These are phyloP conservation scores for Curvularia sp. DNA, from an alignment of 2,329 filamentous ascomycete species.

Conservation along the genomic window DNA sequence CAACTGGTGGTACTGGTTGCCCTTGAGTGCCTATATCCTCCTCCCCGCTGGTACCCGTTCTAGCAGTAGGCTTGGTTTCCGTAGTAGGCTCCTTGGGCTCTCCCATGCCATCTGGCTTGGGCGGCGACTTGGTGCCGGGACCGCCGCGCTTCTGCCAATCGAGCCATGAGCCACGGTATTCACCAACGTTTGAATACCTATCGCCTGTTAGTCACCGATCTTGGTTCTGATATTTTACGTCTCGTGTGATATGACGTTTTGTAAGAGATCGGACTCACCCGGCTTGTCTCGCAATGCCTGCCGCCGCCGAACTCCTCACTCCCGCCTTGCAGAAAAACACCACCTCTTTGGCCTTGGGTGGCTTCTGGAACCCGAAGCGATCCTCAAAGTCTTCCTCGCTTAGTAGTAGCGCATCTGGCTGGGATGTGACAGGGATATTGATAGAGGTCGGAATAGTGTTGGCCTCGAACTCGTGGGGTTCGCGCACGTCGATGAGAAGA, in stretches of 20 bases:
- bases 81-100: slow-evolving; percentile 25
- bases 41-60: slow-evolving; percentile 25
- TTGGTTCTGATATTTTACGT: not conserved
- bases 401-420: slow-evolving; percentile 81
- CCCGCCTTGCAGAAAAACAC: slow-evolving; percentile 95
- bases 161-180: slow-evolving; percentile 78
- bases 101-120: slow-evolving; percentile 25
- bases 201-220: not conserved
- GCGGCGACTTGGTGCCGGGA: slow-evolving; percentile 42
- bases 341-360: slow-evolving; percentile 32
- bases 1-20: slow-evolving; percentile 8
- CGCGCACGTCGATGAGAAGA: slow-evolving; percentile 68
- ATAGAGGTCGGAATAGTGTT: slow-evolving; percentile 79
- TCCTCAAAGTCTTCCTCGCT: slow-evolving; percentile 80
- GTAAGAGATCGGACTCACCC: slow-evolving; percentile 65
- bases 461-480: slow-evolving; percentile 69
- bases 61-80: slow-evolving; percentile 22
- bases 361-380: slow-evolving; percentile 71
- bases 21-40: slow-evolving; percentile 23
- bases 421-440: slow-evolving; percentile 80
- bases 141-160: slow-evolving; percentile 84
- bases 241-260: too few relatives aligned
- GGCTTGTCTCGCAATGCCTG: slow-evolving; percentile 74
- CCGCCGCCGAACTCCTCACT: slow-evolving; percentile 79
- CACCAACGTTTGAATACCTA: slow-evolving; percentile 69